These are phyloP conservation scores for Serpula lacrymans DNA, from an alignment of 768 basidiomycete genomes.

Conservation along the genomic window DNA sequence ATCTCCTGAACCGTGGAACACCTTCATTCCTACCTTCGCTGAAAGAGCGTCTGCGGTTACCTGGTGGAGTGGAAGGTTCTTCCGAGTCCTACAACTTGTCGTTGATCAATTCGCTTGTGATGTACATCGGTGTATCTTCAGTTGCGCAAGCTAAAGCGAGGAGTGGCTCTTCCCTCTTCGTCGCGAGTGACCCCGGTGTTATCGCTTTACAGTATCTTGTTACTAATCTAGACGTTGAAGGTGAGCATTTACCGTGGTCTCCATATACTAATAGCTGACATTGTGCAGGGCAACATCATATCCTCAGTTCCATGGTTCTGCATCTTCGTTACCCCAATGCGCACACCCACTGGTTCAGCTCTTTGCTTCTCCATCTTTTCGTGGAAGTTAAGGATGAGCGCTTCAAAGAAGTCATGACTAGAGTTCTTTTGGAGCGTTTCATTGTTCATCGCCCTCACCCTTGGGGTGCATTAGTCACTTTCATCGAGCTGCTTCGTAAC, in stretches of 20 bases:
- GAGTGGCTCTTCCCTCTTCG: constrained; percentile 79
- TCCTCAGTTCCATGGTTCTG: constrained; percentile 88
- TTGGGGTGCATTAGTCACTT: constrained; percentile 92
- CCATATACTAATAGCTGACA: constrained; percentile 1
- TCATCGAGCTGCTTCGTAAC: constrained; percentile 91
- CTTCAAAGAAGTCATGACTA: constrained; percentile 80
- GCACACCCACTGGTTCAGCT: constrained; percentile 98
- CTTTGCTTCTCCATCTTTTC: constrained; percentile 86
- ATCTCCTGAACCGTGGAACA: constrained; percentile 72
- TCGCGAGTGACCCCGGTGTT: constrained; percentile 79
- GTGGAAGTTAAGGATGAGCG: constrained; percentile 70
- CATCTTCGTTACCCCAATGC: constrained; percentile 98
- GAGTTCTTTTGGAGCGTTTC: constrained; percentile 89
- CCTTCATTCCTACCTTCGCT: constrained; percentile 73
- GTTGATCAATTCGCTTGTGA: constrained; percentile 89
- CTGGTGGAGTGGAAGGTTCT: constrained; percentile 41
- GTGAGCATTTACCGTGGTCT: constrained; percentile 39
- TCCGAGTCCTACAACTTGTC: constrained; percentile 79
- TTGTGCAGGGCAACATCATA: constrained; percentile 83
- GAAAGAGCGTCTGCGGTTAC: constrained; percentile 67
- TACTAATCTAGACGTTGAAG: constrained; percentile 85
- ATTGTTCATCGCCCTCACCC: constrained; percentile 94
- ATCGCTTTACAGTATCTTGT: constrained; percentile 81
- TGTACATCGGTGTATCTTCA: constrained; percentile 94
- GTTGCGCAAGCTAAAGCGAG: constrained; percentile 85